Evolutionary conservation across 371 early-diverging fungal genomes (phyloP).

Genomic region (Rhizopus stolonifer): DNA sequence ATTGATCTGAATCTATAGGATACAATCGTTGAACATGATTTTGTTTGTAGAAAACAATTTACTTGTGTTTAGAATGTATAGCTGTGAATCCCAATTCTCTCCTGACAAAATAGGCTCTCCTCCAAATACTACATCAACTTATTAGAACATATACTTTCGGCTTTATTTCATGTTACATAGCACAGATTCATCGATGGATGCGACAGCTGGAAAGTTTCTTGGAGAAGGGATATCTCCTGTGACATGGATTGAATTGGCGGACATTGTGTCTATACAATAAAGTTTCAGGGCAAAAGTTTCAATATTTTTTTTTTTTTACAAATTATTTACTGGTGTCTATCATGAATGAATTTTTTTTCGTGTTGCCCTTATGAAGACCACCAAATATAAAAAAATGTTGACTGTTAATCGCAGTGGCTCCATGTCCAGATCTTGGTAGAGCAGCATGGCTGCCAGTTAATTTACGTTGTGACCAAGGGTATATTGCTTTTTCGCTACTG

Average conservation of each 20-base stretch:
- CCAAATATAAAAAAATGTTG: conserved; percentile 50
- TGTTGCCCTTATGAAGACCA: conserved; percentile 36
- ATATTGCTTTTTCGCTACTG: conserved; percentile 19
- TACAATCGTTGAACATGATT: neutral
- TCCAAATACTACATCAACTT: conserved; percentile 23
- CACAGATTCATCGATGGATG: conserved; percentile 19
- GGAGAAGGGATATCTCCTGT: conserved; percentile 30
- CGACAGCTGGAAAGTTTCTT: conserved; percentile 19
- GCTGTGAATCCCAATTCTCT: conserved; percentile 27
- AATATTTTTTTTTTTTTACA: neutral
- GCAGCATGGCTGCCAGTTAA: conserved; percentile 18
- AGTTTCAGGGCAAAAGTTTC: neutral
- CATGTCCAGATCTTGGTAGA: conserved; percentile 53
- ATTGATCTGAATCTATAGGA: conserved; percentile 36
- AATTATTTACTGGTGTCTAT: conserved; percentile 48
- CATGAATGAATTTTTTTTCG: conserved; percentile 46
- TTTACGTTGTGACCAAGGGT: conserved; percentile 36
- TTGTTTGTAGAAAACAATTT: neutral
- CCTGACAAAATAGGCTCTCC: conserved; percentile 21
- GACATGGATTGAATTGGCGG: conserved; percentile 16
- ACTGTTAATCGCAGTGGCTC: conserved; percentile 43
- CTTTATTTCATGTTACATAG: conserved; percentile 20
- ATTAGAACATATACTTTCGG: neutral
- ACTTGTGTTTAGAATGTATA: conserved; percentile 32
- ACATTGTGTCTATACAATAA: conserved; percentile 18